phyloP scores from a whole-genome alignment of 2,329 filamentous ascomycete genomes.

The Pseudodiploospora longispora region DNA sequence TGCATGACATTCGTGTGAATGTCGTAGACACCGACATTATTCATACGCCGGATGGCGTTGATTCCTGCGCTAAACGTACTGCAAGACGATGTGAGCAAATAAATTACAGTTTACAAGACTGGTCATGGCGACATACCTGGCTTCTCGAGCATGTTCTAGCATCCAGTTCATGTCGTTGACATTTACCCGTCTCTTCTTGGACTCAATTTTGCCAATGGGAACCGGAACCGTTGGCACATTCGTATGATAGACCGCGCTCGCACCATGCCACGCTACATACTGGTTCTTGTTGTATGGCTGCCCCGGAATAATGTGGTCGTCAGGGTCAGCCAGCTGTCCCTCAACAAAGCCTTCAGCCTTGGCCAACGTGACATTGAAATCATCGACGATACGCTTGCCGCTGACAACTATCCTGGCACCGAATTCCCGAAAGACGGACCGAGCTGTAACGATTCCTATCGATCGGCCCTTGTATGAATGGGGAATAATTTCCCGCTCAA shows the following conservation, averaged over 20 bases:
- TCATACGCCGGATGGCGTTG: conserved; percentile 58
- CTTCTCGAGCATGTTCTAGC: conserved; percentile 84
- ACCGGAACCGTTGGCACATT: conserved; percentile 68
- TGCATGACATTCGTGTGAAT: conserved; percentile 90
- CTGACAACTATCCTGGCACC: conserved; percentile 90
- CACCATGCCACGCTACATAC: conserved; percentile 97
- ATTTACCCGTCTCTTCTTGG: conserved; percentile 76
- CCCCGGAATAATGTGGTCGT: conserved; percentile 67
- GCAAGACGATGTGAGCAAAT: neutral
- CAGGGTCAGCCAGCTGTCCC: conserved; percentile 84
- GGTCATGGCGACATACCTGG: conserved; percentile 53
- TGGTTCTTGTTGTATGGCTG: conserved; percentile 98
- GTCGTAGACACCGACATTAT: conserved; percentile 75
- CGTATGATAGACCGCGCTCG: conserved; percentile 90
- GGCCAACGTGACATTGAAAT: conserved; percentile 75
- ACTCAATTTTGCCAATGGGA: conserved; percentile 66
- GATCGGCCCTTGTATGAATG: conserved; percentile 98
- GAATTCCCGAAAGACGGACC: conserved; percentile 95
- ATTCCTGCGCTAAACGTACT: conserved; percentile 81
- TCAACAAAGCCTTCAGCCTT: conserved; percentile 72
- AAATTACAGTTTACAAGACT: too few relatives aligned
- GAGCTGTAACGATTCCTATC: conserved; percentile 92
- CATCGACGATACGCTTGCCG: conserved; percentile 76
- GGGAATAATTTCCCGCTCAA: conserved; percentile 89
- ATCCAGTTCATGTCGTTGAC: conserved; percentile 96